A percentile compares a stretch with the other conserved stretches of the same genome.
Evolutionary conservation across 495 filamentous ascomycete species (phyloP).

Genomic region (Annulohypoxylon moriforme): DNA sequence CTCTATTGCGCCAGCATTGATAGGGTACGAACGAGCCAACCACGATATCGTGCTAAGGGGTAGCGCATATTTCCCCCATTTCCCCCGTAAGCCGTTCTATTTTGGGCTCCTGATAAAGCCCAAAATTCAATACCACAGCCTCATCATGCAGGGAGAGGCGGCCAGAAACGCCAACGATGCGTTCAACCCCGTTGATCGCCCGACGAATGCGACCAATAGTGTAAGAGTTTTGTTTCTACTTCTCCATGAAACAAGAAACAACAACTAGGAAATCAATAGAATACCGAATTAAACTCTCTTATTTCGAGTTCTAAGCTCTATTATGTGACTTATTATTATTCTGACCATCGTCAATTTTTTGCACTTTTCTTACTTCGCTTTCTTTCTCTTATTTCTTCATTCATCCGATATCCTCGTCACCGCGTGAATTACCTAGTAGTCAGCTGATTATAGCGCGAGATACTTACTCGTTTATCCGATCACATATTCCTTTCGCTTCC

Average conservation of each 20-base stretch:
- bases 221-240: constrained; percentile 31
- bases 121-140: constrained; percentile 33
- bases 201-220: constrained; percentile 21
- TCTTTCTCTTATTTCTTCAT: not conserved
- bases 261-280: not conserved
- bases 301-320: not conserved
- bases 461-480: constrained; percentile 26
- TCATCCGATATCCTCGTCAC: constrained; percentile 7
- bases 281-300: not conserved
- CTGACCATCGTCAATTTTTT: not conserved
- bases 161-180: constrained; percentile 36
- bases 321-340: not conserved
- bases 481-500: constrained; percentile 5
- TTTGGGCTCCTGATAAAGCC: constrained; percentile 29
- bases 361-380: not conserved
- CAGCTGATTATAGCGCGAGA: not conserved
- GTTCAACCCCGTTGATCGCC: constrained; percentile 24
- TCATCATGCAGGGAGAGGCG: constrained; percentile 41
- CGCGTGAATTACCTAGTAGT: too few relatives aligned
- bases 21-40: constrained; percentile 33
- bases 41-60: constrained; percentile 11
- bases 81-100: constrained; percentile 35
- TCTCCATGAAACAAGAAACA: constrained; percentile 33
- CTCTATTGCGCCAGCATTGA: constrained; percentile 8
- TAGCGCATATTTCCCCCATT: not conserved